Conservation (phyloP, 495 filamentous ascomycete genomes). For the Podospora pseudopauciseta region DNA sequence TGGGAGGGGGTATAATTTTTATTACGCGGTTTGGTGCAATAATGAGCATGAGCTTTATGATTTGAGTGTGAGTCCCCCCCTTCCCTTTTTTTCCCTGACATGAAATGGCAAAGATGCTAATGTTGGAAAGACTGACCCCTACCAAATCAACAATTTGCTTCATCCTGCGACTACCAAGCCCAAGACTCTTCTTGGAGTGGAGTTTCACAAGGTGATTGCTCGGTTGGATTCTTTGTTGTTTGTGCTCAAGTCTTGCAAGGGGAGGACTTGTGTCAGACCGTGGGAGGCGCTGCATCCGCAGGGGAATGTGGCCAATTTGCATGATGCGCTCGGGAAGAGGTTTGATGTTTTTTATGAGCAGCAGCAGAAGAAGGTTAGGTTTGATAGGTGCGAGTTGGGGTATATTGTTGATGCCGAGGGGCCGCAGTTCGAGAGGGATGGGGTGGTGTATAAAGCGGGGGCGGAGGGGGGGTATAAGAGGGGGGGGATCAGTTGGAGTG, state of each 20-base stretch:
- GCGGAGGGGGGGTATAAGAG: background rate
- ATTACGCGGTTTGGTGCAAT: constrained; percentile 65
- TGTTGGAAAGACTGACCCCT: constrained; percentile 52
- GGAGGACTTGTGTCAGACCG: constrained; percentile 51
- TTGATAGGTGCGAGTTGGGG: constrained; percentile 56
- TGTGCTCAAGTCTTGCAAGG: constrained; percentile 63
- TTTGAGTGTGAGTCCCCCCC: constrained; percentile 40
- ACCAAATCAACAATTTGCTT: constrained; percentile 59
- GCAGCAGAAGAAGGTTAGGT: constrained; percentile 48
- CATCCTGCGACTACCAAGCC: constrained; percentile 23
- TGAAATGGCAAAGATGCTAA: constrained; percentile 7
- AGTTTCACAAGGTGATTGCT: constrained; percentile 41
- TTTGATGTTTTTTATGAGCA: constrained; percentile 57
- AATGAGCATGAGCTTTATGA: constrained; percentile 65
- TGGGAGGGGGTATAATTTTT: constrained; percentile 52
- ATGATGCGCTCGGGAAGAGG: constrained; percentile 43
- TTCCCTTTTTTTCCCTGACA: background rate
- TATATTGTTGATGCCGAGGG: constrained; percentile 61
- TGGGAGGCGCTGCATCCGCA: constrained; percentile 58
- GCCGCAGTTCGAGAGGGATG: constrained; percentile 45
- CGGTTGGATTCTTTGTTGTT: constrained; percentile 60
- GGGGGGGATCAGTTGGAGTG: constrained; percentile 26
- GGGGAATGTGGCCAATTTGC: constrained; percentile 40
- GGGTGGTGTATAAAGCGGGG: constrained; percentile 20
- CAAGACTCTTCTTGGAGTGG: constrained; percentile 41